These are phyloP conservation scores for Xerocomus amazonicus DNA, from an alignment of 1,284 basidiomycete species.

Conservation along the genomic window DNA sequence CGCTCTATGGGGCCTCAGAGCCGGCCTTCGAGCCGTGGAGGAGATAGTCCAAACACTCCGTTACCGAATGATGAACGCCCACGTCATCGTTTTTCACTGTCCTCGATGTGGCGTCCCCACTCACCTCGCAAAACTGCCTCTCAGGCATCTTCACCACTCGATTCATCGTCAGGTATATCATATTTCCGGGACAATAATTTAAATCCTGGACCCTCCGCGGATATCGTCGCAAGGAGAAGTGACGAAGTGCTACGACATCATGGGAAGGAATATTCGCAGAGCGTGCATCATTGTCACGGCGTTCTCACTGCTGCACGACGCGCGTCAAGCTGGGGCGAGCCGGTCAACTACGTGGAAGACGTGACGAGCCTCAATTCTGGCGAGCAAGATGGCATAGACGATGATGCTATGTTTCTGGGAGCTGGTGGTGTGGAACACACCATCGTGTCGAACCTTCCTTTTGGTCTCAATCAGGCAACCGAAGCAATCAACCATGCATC, in stretches of 20 bases:
- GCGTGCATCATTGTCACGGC: conserved; percentile 30
- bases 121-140: conserved; percentile 22
- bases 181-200: conserved; percentile 19
- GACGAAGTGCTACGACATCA: conserved; percentile 33
- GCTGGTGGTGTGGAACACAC: conserved; percentile 50
- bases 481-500: conserved; percentile 28
- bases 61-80: conserved; percentile 21
- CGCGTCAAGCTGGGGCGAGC: conserved; percentile 62
- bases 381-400: conserved; percentile 40
- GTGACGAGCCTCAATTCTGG: conserved; percentile 51
- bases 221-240: conserved; percentile 31
- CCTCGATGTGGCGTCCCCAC: conserved; percentile 26
- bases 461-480: conserved; percentile 34
- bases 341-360: conserved; percentile 45
- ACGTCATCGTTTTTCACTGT: conserved; percentile 30
- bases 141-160: conserved; percentile 29
- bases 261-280: conserved; percentile 20
- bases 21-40: conserved; percentile 27
- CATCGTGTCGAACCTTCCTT: conserved; percentile 37
- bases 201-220: conserved; percentile 18
- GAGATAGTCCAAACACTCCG: conserved; percentile 16
- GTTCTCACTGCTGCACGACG: conserved; percentile 43
- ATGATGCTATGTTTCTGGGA: conserved; percentile 49
- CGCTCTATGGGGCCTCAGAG: conserved; percentile 19
- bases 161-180: conserved; percentile 30